Conservation (phyloP, 2,329 filamentous ascomycete genomes). For the Epichloe glyceriae region DNA sequence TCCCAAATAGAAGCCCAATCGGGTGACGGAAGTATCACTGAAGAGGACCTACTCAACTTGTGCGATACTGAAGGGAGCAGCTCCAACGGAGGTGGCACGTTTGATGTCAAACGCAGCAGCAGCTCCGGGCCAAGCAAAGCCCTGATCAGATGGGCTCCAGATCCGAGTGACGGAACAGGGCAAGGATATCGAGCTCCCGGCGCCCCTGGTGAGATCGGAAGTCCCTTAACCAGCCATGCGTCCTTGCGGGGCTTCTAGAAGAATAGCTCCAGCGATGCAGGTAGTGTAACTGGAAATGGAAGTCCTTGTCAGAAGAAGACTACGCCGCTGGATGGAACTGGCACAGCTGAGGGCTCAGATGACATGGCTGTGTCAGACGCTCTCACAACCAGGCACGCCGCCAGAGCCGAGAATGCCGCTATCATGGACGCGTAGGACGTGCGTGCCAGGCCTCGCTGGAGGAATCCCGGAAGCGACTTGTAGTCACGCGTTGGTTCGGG, state of each 20-base stretch:
- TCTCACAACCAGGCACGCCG: no score
- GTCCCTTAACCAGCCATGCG: conserved; percentile 40
- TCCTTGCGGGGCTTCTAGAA: conserved; percentile 24
- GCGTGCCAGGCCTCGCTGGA: no score
- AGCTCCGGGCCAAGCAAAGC: conserved; percentile 22
- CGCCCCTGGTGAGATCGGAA: conserved; percentile 57
- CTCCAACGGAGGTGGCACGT: conserved; percentile 82
- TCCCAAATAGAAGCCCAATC: conserved; percentile 48
- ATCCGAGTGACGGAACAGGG: conserved; percentile 29
- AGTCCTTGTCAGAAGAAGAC: conserved; percentile 8
- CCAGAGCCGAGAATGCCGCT: no score
- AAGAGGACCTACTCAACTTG: conserved; percentile 64
- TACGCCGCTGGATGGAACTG: conserved; percentile 9
- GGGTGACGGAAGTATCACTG: conserved; percentile 22
- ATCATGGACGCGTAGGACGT: no score
- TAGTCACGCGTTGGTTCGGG: no score
- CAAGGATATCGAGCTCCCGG: conserved; percentile 33
- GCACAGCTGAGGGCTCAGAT: background rate
- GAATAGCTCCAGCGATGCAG: conserved; percentile 7
- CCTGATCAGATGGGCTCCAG: conserved; percentile 42
- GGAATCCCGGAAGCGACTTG: no score
- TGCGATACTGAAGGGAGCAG: conserved; percentile 83
- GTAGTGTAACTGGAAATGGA: background rate
- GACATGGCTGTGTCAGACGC: no score
- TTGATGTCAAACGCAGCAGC: conserved; percentile 53